Conservation (phyloP, 495 filamentous ascomycete species). For the Choiromyces venosus region DNA sequence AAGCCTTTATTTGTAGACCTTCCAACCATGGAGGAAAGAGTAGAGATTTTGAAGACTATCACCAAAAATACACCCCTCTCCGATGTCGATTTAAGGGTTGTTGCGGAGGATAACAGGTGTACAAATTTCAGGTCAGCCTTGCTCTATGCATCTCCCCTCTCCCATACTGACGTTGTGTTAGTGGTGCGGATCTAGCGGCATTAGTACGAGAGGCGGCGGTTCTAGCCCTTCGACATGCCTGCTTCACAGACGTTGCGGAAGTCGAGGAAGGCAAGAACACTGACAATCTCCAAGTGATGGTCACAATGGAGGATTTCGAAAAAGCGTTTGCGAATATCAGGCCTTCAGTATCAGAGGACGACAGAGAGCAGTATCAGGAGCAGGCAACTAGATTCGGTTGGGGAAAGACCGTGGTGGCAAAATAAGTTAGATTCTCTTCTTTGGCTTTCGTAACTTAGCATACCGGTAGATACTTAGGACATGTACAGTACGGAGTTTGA, state of each 20-base stretch:
- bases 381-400: constrained; percentile 46
- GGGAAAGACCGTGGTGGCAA: constrained; percentile 17
- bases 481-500: not conserved
- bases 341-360: constrained; percentile 69
- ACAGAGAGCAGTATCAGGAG: constrained; percentile 60
- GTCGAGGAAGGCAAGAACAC: constrained; percentile 22
- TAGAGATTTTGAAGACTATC: constrained; percentile 76
- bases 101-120: constrained; percentile 64
- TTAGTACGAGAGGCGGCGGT: constrained; percentile 55
- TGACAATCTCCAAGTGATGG: constrained; percentile 31
- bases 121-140: constrained; percentile 60
- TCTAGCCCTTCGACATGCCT: constrained; percentile 31
- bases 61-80: constrained; percentile 57
- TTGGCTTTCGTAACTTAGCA: not conserved
- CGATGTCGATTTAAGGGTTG: constrained; percentile 48
- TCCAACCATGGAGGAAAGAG: constrained; percentile 69
- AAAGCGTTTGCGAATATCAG: constrained; percentile 63
- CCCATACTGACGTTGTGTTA: not conserved
- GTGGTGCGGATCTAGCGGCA: constrained; percentile 77
- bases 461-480: constrained; percentile 3
- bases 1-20: constrained; percentile 87
- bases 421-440: not conserved
- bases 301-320: constrained; percentile 71
- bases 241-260: constrained; percentile 36
- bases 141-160: not conserved